phyloP scores from a whole-genome alignment of 2,329 filamentous ascomycete species.

The Fusarium papillatum region DNA sequence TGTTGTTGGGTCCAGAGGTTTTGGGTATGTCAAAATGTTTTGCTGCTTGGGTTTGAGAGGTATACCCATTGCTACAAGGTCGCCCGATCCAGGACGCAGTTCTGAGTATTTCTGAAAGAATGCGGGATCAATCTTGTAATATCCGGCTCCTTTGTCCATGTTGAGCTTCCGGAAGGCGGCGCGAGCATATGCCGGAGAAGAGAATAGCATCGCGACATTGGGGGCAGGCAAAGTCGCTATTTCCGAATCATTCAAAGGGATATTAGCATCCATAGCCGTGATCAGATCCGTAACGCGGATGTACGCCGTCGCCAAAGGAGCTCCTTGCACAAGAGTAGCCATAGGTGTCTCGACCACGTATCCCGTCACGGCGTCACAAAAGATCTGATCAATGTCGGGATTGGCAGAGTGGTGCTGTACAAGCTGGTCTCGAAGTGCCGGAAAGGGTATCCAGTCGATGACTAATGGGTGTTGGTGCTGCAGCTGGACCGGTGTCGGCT shows the following conservation, averaged over 20 bases:
- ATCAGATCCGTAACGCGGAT: slow-evolving; percentile 48
- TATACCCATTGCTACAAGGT: slow-evolving; percentile 45
- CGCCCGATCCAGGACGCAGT: slow-evolving; percentile 43
- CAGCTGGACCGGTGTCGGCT: slow-evolving; percentile 44
- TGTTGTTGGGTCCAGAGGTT: slow-evolving; percentile 43
- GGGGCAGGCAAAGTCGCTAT: slow-evolving; percentile 40
- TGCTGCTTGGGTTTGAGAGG: slow-evolving; percentile 46
- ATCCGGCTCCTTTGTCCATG: slow-evolving; percentile 48
- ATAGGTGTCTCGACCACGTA: slow-evolving; percentile 48
- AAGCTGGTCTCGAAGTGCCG: slow-evolving; percentile 44
- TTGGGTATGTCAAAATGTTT: slow-evolving; percentile 47
- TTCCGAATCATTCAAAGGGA: background rate
- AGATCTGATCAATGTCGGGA: slow-evolving; percentile 48
- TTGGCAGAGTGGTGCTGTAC: slow-evolving; percentile 49
- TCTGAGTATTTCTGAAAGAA: slow-evolving; percentile 50
- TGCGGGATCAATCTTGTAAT: slow-evolving; percentile 50
- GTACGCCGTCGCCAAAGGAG: slow-evolving; percentile 44
- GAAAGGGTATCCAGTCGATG: slow-evolving; percentile 50
- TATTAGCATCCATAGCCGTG: slow-evolving; percentile 38
- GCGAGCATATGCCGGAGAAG: slow-evolving; percentile 39
- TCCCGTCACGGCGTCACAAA: slow-evolving; percentile 49
- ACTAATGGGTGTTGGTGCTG: slow-evolving; percentile 43
- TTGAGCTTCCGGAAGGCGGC: slow-evolving; percentile 45
- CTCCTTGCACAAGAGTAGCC: slow-evolving; percentile 44
- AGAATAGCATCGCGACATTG: slow-evolving; percentile 34